Evolutionary conservation across 2,329 filamentous ascomycete genomes (phyloP).

Genomic region (Fusarium begoniae): DNA sequence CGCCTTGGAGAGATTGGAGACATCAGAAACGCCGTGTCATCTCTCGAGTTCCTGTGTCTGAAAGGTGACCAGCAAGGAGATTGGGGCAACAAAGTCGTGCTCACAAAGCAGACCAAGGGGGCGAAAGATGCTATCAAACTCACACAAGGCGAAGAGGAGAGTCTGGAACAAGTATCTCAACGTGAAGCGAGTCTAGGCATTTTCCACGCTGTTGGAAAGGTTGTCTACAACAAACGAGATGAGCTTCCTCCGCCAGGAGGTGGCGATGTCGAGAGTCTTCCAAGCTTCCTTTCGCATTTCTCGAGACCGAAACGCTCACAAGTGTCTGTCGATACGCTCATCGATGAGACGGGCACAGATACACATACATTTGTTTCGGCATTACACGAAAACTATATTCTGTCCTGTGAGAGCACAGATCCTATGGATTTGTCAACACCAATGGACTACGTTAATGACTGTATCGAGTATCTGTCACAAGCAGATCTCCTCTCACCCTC

Average conservation of each 20-base stretch:
- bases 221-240: slow-evolving; percentile 94
- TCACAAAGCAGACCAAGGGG: slow-evolving; percentile 73
- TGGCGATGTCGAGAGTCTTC: slow-evolving; percentile 63
- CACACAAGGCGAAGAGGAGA: slow-evolving; percentile 82
- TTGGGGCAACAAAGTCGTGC: slow-evolving; percentile 78
- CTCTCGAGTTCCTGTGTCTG: slow-evolving; percentile 90
- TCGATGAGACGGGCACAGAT: slow-evolving; percentile 94
- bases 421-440: slow-evolving; percentile 65
- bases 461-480: slow-evolving; percentile 86
- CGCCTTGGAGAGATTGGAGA: slow-evolving; percentile 87
- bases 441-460: slow-evolving; percentile 82
- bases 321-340: slow-evolving; percentile 77
- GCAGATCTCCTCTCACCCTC: slow-evolving; percentile 86
- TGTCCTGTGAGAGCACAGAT: slow-evolving; percentile 75
- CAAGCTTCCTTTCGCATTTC: slow-evolving; percentile 65
- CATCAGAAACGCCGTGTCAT: slow-evolving; percentile 89
- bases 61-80: slow-evolving; percentile 78
- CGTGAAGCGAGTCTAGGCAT: slow-evolving; percentile 91
- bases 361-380: slow-evolving; percentile 89
- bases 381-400: slow-evolving; percentile 90
- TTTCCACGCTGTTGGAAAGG: slow-evolving; percentile 95
- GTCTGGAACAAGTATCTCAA: slow-evolving; percentile 81
- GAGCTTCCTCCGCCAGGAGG: slow-evolving; percentile 55
- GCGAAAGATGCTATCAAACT: slow-evolving; percentile 66
- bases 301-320: slow-evolving; percentile 70